These are phyloP conservation scores for Glarea lozoyensis DNA, from an alignment of 495 filamentous ascomycete species.

Conservation along the genomic window DNA sequence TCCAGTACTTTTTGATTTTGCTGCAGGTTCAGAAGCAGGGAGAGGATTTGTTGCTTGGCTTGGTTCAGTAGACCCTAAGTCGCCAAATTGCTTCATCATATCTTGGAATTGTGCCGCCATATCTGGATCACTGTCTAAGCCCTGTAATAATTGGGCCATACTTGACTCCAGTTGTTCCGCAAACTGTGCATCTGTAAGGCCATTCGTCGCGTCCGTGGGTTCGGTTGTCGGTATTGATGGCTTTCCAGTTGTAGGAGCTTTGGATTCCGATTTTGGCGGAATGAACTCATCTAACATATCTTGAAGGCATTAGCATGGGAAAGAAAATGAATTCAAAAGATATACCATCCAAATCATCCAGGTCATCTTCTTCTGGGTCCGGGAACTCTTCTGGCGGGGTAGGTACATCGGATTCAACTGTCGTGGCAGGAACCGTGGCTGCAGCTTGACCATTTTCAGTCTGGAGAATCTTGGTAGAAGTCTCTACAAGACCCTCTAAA, in stretches of 20 bases:
- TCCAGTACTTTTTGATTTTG: constrained; percentile 12
- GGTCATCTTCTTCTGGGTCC: constrained; percentile 77
- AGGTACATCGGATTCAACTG: constrained; percentile 2
- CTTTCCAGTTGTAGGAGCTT: constrained; percentile 28
- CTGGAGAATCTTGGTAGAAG: constrained; percentile 4
- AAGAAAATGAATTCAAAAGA: neutral
- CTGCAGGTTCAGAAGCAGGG: constrained; percentile 11
- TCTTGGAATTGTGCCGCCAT: constrained; percentile 80
- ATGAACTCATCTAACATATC: constrained; percentile 91
- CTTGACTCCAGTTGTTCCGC: constrained; percentile 74
- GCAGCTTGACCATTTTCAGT: constrained; percentile 10
- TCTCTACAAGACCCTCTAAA: constrained; percentile 8
- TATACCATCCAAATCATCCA: constrained; percentile 85
- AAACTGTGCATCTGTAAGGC: constrained; percentile 60
- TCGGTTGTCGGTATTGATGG: constrained; percentile 19
- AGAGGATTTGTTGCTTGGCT: constrained; percentile 12
- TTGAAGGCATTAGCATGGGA: constrained; percentile 25
- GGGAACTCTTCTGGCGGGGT: constrained; percentile 29
- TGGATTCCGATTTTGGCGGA: constrained; percentile 40
- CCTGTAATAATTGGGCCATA: constrained; percentile 73
- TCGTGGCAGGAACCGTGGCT: neutral
- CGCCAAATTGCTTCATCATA: constrained; percentile 70
- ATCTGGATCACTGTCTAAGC: constrained; percentile 62
- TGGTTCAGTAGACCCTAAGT: constrained; percentile 29
- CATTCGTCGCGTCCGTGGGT: constrained; percentile 15